Conservation (phyloP, 306 rosid species). For the Fragaria iinumae region DNA sequence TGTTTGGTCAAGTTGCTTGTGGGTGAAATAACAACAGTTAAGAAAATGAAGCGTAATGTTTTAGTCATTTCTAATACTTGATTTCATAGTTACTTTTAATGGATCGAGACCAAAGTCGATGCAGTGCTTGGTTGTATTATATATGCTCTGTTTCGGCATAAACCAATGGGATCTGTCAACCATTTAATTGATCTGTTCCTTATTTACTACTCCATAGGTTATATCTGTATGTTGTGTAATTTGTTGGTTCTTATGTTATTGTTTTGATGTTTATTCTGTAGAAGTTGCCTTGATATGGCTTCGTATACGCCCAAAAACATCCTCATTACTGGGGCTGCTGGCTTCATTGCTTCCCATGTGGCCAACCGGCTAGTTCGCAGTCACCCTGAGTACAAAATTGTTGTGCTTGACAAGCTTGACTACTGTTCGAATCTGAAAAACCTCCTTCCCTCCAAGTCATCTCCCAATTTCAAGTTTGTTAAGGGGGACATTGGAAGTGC, state of each 20-base stretch:
- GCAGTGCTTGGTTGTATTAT: not conserved
- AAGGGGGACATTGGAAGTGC: conserved; percentile 95
- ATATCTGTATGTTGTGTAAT: not conserved
- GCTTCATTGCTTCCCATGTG: conserved; percentile 92
- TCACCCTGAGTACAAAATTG: conserved; percentile 77
- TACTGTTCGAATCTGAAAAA: conserved; percentile 86
- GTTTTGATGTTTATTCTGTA: conserved; percentile 17
- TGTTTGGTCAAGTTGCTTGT: not conserved
- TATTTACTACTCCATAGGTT: not conserved
- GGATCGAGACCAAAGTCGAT: not conserved
- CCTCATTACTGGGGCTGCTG: conserved; percentile 93
- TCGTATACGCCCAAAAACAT: conserved; percentile 78
- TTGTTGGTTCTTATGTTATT: not conserved
- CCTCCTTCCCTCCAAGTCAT: conserved; percentile 69
- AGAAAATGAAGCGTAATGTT: not conserved
- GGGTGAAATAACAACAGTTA: not conserved
- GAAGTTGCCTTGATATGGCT: conserved; percentile 55
- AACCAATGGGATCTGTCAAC: not conserved
- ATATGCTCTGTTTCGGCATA: not conserved
- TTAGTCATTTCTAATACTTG: not conserved
- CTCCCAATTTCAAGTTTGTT: conserved; percentile 83
- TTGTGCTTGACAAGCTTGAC: conserved; percentile 92
- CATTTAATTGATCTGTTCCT: not conserved
- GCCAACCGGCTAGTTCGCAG: conserved; percentile 80
- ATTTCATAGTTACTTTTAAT: not conserved